Evolutionary conservation across 31 red algal species (phyloP).

Genomic region (Endocladia muricata): DNA sequence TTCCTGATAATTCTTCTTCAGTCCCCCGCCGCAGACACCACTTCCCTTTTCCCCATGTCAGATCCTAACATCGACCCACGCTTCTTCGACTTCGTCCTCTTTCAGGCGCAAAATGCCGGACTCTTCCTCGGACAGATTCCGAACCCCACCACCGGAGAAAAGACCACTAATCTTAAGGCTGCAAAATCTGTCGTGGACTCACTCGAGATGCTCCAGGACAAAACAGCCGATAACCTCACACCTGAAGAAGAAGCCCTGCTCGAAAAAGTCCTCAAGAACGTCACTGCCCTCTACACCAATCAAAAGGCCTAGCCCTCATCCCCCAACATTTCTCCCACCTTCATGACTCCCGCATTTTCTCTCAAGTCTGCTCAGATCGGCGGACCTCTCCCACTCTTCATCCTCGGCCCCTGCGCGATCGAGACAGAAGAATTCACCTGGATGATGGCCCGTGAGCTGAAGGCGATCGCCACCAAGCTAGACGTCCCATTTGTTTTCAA

Average conservation of each 20-base stretch:
- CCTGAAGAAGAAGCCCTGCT: background rate
- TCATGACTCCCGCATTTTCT: too few relatives aligned
- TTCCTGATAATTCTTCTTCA: too few relatives aligned
- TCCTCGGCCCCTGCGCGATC: background rate
- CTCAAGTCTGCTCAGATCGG: too few relatives aligned
- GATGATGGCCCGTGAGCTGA: background rate
- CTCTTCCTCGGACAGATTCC: background rate
- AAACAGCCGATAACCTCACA: background rate
- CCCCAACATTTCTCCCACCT: too few relatives aligned
- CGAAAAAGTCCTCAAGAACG: background rate
- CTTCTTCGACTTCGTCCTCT: background rate
- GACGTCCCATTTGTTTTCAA: background rate
- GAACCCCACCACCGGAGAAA: background rate
- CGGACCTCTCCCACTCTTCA: background rate
- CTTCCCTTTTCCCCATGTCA: too few relatives aligned
- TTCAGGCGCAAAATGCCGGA: slow-evolving; percentile 1
- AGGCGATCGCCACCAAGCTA: background rate
- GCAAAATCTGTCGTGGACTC: background rate
- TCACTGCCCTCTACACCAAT: too few relatives aligned
- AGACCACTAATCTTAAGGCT: background rate
- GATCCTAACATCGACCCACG: background rate
- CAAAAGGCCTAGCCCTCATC: too few relatives aligned
- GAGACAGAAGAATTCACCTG: background rate
- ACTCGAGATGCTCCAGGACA: background rate
- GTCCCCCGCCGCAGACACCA: too few relatives aligned